Conservation (phyloP, 1,139 yeast genomes). For the Debaryomycetaceae sp. region DNA sequence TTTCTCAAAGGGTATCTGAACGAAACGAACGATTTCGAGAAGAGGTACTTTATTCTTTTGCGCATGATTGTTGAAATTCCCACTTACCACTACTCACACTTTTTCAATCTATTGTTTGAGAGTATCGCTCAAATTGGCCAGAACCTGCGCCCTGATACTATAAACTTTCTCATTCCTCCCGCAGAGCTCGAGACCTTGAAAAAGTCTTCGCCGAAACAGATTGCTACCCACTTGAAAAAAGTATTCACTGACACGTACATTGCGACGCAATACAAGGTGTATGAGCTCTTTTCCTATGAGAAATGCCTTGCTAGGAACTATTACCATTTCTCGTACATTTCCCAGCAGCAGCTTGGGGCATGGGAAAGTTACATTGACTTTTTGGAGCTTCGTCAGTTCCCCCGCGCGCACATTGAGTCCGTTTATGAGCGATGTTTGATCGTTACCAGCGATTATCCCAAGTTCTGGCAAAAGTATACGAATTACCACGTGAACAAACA, state of each 20-base stretch:
- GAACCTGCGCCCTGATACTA: conserved; percentile 9
- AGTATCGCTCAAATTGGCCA: conserved; percentile 26
- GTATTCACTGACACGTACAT: conserved; percentile 42
- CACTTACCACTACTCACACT: conserved; percentile 60
- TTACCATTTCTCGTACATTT: conserved; percentile 31
- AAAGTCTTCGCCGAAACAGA: conserved; percentile 8
- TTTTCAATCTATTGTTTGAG: conserved; percentile 32
- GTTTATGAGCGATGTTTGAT: conserved; percentile 50
- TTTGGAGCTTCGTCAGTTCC: conserved; percentile 29
- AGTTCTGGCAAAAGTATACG: conserved; percentile 53
- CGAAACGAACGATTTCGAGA: conserved; percentile 20
- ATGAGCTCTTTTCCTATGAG: conserved; percentile 57
- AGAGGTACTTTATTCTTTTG: conserved; percentile 36
- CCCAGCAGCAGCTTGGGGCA: conserved; percentile 35
- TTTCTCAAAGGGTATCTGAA: conserved; percentile 32
- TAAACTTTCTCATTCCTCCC: conserved; percentile 9
- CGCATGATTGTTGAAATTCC: conserved; percentile 63
- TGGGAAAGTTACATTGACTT: conserved; percentile 58
- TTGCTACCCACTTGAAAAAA: conserved; percentile 29
- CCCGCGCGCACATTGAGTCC: conserved; percentile 21
- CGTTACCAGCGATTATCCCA: conserved; percentile 40
- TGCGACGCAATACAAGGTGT: conserved; percentile 50
- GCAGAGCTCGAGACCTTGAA: conserved; percentile 5
- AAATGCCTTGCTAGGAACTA: conserved; percentile 41
- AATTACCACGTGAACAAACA: conserved; percentile 29